Conservation (phyloP, 495 filamentous ascomycete species). For the Xylaria cubensis region DNA sequence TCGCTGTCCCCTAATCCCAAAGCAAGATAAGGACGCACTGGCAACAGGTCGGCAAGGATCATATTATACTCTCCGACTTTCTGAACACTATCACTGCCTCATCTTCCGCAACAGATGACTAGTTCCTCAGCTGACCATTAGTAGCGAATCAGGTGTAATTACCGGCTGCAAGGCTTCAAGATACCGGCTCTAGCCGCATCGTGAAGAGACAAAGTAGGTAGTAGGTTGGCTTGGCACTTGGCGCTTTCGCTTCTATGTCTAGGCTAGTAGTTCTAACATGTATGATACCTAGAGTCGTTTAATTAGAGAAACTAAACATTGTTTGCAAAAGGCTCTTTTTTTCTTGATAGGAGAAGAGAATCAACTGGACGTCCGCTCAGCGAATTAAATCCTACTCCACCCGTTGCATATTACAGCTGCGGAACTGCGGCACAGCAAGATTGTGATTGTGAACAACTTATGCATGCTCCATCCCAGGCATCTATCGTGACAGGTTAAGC, state of each 20-base stretch:
- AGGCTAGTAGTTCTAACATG: neutral
- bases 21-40: neutral
- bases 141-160: slow-evolving; percentile 2
- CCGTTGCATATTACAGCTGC: neutral
- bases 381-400: neutral
- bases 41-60: neutral
- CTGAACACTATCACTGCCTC: neutral
- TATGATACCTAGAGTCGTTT: neutral
- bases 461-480: neutral
- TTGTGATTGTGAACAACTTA: neutral
- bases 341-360: neutral
- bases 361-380: neutral
- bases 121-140: neutral
- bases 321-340: neutral
- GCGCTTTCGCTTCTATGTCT: neutral
- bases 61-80: neutral
- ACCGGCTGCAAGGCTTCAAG: slow-evolving; percentile 1
- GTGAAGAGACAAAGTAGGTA: neutral
- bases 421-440: neutral
- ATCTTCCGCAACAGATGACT: neutral
- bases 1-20: neutral
- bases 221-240: neutral
- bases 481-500: neutral
- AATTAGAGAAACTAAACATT: neutral
- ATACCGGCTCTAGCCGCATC: slow-evolving; percentile 3